A percentile compares a stretch with the other conserved stretches of the same genome.
phyloP scores from a whole-genome alignment of 805 yeast species.

The Yamadazyma takamatsuzukensis region DNA sequence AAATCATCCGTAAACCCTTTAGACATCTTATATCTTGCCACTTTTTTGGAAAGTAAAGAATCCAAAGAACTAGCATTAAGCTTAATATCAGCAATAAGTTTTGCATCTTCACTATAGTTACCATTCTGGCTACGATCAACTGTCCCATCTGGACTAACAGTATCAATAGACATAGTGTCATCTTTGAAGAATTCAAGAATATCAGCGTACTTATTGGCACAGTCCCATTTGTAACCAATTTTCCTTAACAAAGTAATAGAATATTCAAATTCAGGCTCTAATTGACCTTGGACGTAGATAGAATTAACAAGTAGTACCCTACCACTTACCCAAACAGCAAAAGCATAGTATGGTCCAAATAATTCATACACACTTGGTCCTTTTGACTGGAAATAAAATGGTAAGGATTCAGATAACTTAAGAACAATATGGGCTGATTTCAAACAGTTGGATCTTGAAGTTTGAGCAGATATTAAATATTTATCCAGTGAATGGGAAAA shows the following conservation, averaged over 20 bases:
- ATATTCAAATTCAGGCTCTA: conserved; percentile 11
- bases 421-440: conserved; percentile 10
- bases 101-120: conserved; percentile 10
- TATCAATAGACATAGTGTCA: conserved; percentile 10
- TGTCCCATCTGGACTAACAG: conserved; percentile 8
- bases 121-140: conserved; percentile 5
- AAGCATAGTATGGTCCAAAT: conserved; percentile 17
- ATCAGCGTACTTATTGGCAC: conserved; percentile 15
- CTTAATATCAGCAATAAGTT: conserved; percentile 14
- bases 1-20: conserved; percentile 10
- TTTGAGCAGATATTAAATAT: conserved; percentile 12
- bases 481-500: conserved; percentile 14
- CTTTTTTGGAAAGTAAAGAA: conserved; percentile 13
- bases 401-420: conserved; percentile 7
- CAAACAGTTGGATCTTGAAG: conserved; percentile 11
- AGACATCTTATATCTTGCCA: conserved; percentile 10
- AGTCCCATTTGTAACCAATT: conserved; percentile 14
- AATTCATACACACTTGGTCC: conserved; percentile 9
- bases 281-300: conserved; percentile 7
- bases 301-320: conserved; percentile 14
- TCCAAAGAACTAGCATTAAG: conserved; percentile 16
- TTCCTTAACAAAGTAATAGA: conserved; percentile 8
- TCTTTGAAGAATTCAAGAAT: conserved; percentile 15
- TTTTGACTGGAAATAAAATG: conserved; percentile 5
- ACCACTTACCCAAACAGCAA: conserved; percentile 16